Base-by-base conservation (phyloP, 768 basidiomycete genomes). In the Leccinum uliginosum region DNA sequence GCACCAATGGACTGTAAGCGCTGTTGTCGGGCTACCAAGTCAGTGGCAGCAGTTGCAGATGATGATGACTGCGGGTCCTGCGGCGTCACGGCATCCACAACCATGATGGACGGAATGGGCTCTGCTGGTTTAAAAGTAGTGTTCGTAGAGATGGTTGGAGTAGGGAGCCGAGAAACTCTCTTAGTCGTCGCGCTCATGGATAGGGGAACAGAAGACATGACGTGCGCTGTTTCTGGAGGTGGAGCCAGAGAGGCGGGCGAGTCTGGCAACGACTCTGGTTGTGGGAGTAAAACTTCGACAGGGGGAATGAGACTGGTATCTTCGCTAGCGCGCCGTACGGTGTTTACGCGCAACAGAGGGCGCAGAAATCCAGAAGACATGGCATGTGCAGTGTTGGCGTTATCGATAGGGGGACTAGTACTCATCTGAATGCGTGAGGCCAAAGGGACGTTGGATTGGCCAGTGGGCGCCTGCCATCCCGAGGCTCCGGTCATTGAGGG, bases 251-350 rank as follows among this genome's bases (percentile, higher is more conserved):
- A 65, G 10, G 46, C 14, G 50, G 65, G 53, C 4, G 61, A 47
- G 26, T 57, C 35, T 24, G 68, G 56, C 10, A 58, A 48, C 23
- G 69, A 66, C 29, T 67, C 67, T 10, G 54, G 29, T 40, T 32
- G 35, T 44, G 55, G 53, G n/a, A 57, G 48, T 21, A 73, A 44
- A 35, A 70, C 43, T 55, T 66, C 70, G 24, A 73, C 72, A n/a
- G 70, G 70, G 34, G 70, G 71, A 30, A 71, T 71, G 40, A 71
- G 62, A 44, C 27, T 64, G 15, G 51, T 45, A n/a, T 58, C 50
- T 8, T 51, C 56, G 3, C 26, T 6, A 12, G 29, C 1, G 34
- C 8, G 46, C 14, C 48, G 44, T 5, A 15, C 15, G 8, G 9
- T 51, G 2, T 53, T 46, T 12, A 55, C 11, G 5, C 50, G 61